Evolutionary conservation across 345 rosid species (phyloP), one percentile per base, ranked within the genome.

Genomic region (Microthlaspi erraticum): DNA sequence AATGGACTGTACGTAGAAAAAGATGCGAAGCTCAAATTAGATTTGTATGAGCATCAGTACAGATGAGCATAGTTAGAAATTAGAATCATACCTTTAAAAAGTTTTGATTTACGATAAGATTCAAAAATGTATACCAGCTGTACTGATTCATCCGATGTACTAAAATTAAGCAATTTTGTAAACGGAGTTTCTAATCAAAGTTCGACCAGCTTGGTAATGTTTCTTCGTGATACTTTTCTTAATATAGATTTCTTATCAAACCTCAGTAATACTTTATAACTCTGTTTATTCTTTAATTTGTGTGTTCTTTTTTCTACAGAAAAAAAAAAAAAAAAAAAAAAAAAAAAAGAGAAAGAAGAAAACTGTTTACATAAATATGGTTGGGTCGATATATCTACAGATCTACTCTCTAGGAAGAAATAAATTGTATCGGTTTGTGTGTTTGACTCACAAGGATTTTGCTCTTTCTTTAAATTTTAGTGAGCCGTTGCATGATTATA

Each of bases 381-480:
- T 7, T 45, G 73, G 65, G 5, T 33, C 55, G 34, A 55, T 54
- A 43, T 33, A 19, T 37, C 5, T 7, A 32, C 12, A 36, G 18
- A 19, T 37, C 5, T 7, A 32, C 12, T 36, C 2, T 9, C 10
- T 49, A 29, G 34, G 38, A 38, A 16, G 33, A 34, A 12, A 1
- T 51, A 9, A 12, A 23, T 48, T 14, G 37, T 32, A 70, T 72
- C 63, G 49, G 49, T 54, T 43, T 43, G 5, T 53, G 18, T 19
- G 19, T 34, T 62, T 54, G 64, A 54, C 37, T 63, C 70, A 72
- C 70, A 34, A 13, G 63, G 31, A 72, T 34, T 54, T 63, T 14
- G 63, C 52, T 51, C 20, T 64, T n/a, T 23, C 38, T 37, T 41
- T 49, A 29, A 29, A 37, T 9, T 41, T 18, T 67, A 8, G 2